Evolutionary conservation across 257 asterid species (phyloP).

Genomic region (Solanum arcanum): DNA sequence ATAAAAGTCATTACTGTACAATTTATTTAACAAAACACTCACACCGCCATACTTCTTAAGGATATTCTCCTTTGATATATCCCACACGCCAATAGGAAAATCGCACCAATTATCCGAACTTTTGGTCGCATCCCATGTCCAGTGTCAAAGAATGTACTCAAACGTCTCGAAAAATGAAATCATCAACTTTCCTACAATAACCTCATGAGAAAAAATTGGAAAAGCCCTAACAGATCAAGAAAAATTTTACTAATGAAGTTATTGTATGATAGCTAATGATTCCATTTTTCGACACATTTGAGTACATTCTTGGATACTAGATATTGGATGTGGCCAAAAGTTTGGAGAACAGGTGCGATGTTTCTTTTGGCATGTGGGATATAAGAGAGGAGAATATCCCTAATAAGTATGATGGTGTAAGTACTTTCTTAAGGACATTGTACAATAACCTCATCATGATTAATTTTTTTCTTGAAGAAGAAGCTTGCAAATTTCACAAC

Average conservation of each 20-base stretch:
- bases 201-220: not conserved
- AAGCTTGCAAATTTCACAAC: conserved; percentile 11
- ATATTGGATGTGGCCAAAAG: conserved; percentile 16
- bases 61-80: no score
- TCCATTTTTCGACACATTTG: conserved; percentile 2
- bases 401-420: conserved; percentile 9
- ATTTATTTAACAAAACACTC: no score
- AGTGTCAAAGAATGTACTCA: no score
- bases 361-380: conserved; percentile 35
- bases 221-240: conserved; percentile 38
- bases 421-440: conserved; percentile 11
- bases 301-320: conserved; percentile 40
- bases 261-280: not conserved
- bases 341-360: conserved; percentile 7
- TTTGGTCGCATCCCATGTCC: no score
- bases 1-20: no score
- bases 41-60: no score
- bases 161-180: no score
- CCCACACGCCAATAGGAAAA: no score
- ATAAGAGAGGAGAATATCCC: conserved; percentile 14
- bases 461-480: conserved; percentile 9
- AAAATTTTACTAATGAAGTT: not conserved
- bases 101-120: no score
- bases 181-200: no score
- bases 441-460: not conserved